These are phyloP conservation scores for Jamesozyma spencerorum DNA, from an alignment of 805 yeast species.

Conservation along the genomic window DNA sequence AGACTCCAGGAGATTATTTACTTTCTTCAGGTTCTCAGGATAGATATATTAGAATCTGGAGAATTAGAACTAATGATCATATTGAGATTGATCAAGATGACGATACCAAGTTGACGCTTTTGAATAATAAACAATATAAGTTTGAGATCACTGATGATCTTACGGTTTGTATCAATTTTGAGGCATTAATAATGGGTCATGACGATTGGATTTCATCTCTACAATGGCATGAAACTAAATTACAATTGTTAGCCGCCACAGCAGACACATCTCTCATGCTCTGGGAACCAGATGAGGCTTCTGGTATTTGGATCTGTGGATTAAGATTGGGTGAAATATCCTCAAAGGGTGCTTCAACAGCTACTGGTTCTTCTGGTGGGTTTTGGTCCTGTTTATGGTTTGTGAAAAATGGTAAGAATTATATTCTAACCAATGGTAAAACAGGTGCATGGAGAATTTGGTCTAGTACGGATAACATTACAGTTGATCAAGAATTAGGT, in stretches of 20 bases:
- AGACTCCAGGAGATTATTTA: constrained; percentile 42
- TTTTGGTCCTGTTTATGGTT: constrained; percentile 71
- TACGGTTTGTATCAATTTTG: constrained; percentile 60
- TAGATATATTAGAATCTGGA: constrained; percentile 85
- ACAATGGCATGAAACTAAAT: constrained; percentile 57
- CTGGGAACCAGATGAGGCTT: constrained; percentile 80
- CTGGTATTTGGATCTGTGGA: constrained; percentile 85
- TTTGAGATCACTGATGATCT: constrained; percentile 34
- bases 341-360: constrained; percentile 94
- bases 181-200: constrained; percentile 93
- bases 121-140: constrained; percentile 66
- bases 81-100: constrained; percentile 46
- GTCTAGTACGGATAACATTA: constrained; percentile 27
- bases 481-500: constrained; percentile 44
- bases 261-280: constrained; percentile 90
- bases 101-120: constrained; percentile 37
- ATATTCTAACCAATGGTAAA: constrained; percentile 72
- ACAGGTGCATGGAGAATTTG: constrained; percentile 91
- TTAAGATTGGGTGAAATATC: constrained; percentile 84
- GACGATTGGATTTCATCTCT: constrained; percentile 94
- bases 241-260: constrained; percentile 69
- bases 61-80: constrained; percentile 46
- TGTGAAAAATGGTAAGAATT: constrained; percentile 32
- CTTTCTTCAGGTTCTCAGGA: constrained; percentile 92
- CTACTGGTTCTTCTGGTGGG: constrained; percentile 87